Evolutionary conservation across 306 rosid species (phyloP), one percentile per base, ranked within the genome.

Genomic region (Castanospermum australe): DNA sequence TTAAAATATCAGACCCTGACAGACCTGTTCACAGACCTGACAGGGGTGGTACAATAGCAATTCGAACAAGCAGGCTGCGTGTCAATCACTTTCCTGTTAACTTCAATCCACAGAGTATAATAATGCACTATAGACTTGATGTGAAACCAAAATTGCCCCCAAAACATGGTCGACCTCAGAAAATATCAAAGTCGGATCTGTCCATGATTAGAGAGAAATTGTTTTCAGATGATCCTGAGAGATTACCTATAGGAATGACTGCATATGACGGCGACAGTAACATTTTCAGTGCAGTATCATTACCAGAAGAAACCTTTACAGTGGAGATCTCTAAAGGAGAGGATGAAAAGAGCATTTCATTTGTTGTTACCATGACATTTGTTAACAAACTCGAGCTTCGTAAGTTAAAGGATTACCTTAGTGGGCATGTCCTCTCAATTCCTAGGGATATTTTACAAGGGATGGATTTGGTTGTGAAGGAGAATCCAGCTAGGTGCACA

Each of bases 401-500:
- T 11, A 88, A 80, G 81, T 56, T 92, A 67, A 69, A 25, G 66
- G 91, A 92, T 21, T 92, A 90, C 70, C 38, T 92, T 6, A 47
- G 76, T 7, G 86, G 89, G 30, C 17, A 5, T 0, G 71, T 62
- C 15, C 13, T 39, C 20, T 72, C 84, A 6, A 72, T 78, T 32
- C 97, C 97, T 6, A 88, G 92, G 56, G 94, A 89, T 42, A 71
- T 92, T 69, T 71, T 92, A 24, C 92, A 88, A 18, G 89, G 90
- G 6, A 52, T 92, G 91, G 92, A 89, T 79, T 48, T 89, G 65
- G 94, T 89, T 39, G 81, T 86, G 78, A 92, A 86, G 79, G 92
- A 92, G 83, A 90, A 92, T 78, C 94, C 97, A 1, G 7, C 79
- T 0, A 82, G 81, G 21, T 18, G 47, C 21, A 82, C 89, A 50